Base-by-base conservation (phyloP, 139 green algal species). In the Pleodorina starrii region DNA sequence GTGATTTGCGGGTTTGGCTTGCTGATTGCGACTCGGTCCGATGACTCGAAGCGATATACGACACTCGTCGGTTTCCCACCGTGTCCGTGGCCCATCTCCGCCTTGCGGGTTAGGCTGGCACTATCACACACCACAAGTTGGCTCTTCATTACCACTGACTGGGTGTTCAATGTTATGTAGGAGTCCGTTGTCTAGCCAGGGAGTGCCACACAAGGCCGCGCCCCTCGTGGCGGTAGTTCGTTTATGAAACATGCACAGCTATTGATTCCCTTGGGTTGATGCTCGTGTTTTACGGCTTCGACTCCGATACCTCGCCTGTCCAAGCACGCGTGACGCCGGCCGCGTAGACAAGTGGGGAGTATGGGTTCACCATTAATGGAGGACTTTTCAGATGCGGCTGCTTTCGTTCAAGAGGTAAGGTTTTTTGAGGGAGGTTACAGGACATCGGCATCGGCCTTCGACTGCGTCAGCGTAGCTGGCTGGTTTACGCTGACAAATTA, bases 331-430 rank as follows among this genome's bases (percentile, higher is more conserved):
- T 80, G 72, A 80, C 72, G 72, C 42, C 35, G 27, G 40, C 23
- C 43, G 40, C 40, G 7, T 54, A 57, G 19, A 14, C 5, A 80
- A 80, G 23, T 16, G 40, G 29, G 14, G 5, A 80, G 25, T 27
- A 80, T 59, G 72, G 16, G 2, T 42, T 80, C 40, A 25, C 68
- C 72, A 14, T 80, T 80, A 40, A 35, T 76, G 17, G 80, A 76
- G 38, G 80, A 86, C 25, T 86, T 86, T 44, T 75, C 80, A 25
- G 81, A 87, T 36, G 42, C 38, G 27, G 42, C 29, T 25, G 81
- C 51, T 14, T 87, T 40, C 36, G 81, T 87, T 38, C 32, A 87
- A n/a, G 81, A 87, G 60, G 81, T 87, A 38, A 38, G 78, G 0
- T 5, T 54, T 60, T 42, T n/a, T 40, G 40, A 17, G 42, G 1